Evolutionary conservation across 352 stramenopile genomes (phyloP), one percentile per base, ranked within the genome.

Genomic region (Phytophthora citrophthora): DNA sequence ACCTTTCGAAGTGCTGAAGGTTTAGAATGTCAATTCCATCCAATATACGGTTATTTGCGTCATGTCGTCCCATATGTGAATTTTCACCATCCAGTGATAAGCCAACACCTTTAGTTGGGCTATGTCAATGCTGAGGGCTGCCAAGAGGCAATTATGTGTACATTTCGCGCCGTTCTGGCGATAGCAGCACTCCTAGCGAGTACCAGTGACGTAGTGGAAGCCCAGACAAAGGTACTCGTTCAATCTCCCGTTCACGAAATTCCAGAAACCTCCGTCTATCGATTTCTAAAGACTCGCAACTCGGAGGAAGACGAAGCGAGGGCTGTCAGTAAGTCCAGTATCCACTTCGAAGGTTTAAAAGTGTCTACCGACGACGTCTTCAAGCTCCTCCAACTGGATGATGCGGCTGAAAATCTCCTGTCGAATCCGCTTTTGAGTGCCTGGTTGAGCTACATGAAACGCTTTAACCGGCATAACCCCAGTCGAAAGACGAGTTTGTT

Each of bases 371-470:
- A 65, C 32, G 39, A 31, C 6, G 48, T 46, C 5, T 38, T 50
- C 11, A 58, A 58, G 16, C 12, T 52, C 0, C 29, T 65, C 12
- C 18, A 27, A 12, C 38, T 59, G 16, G 47, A 58, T 38, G 40
- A 65, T 18, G 57, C 48, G 44, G 57, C 38, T 1, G 39, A 59
- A n/a, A 24, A 51, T 6, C 9, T 65, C 13, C 39, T 56, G 1
- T 13, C 23, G 15, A 48, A 29, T 15, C 45, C 44, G 5, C 16
- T 34, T 5, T 27, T 65, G n/a, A 46, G 27, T 48, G 48, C 27
- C 23, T 59, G 36, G 57, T 26, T 65, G 29, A 47, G 4, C 10
- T 65, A 59, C 57, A 59, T 65, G 27, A 65, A 65, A 16, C 20
- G 27, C 2, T 66, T 61, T 20, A 66, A 66, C 32, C 11, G 13